Conservation (phyloP, 306 rosid genomes). For the Phaseolus lunatus region DNA sequence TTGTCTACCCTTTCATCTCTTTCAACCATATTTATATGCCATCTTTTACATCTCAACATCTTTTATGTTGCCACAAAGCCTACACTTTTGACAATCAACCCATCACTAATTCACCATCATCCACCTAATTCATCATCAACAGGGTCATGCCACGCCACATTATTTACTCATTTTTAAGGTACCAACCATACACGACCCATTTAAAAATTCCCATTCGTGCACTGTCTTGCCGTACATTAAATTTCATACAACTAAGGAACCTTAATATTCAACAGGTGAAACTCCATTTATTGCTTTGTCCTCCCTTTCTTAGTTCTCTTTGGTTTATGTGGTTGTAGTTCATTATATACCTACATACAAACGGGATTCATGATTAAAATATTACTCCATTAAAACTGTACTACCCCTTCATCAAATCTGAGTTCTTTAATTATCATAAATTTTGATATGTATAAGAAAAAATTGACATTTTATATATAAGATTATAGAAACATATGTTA, state of each 20-base stretch:
- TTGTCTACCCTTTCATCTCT: conserved; percentile 41
- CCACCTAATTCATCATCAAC: conserved; percentile 28
- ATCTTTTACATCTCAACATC: conserved; percentile 36
- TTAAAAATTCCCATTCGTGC: conserved; percentile 19
- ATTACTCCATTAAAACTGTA: background rate
- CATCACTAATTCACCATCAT: conserved; percentile 38
- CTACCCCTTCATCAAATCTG: no score
- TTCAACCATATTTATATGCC: conserved; percentile 44
- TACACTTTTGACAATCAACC: conserved; percentile 49
- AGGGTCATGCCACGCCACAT: conserved; percentile 30
- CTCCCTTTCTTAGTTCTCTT: background rate
- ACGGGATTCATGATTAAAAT: conserved; percentile 9
- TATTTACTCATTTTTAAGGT: background rate
- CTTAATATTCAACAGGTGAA: conserved; percentile 33
- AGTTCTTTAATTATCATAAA: no score
- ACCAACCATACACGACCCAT: background rate
- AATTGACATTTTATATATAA: no score
- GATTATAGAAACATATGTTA: no score
- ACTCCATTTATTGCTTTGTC: conserved; percentile 45
- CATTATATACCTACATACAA: background rate
- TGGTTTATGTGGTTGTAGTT: conserved; percentile 12
- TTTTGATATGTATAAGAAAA: no score
- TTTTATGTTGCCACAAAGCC: conserved; percentile 45
- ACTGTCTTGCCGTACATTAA: background rate
- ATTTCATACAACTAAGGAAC: background rate